Conservation (phyloP, 495 filamentous ascomycete genomes). For the Penicillium manginii region DNA sequence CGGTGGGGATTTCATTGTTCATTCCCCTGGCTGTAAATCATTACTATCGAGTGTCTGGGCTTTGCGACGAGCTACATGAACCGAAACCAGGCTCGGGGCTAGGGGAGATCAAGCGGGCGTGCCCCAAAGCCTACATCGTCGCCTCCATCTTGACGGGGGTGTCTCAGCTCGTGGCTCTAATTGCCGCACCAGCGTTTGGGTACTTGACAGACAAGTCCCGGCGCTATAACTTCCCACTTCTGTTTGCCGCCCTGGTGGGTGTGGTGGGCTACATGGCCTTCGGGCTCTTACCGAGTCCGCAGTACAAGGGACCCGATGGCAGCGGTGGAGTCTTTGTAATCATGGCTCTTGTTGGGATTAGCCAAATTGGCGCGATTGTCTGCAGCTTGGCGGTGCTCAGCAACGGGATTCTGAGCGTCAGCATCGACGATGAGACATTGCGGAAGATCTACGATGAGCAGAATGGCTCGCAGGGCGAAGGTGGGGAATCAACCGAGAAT, state of each 20-base stretch:
- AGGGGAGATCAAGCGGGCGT: slow-evolving; percentile 75
- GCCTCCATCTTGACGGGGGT: slow-evolving; percentile 83
- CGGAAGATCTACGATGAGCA: slow-evolving; percentile 35
- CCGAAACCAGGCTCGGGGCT: slow-evolving; percentile 52
- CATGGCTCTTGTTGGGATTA: slow-evolving; percentile 78
- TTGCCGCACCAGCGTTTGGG: slow-evolving; percentile 86
- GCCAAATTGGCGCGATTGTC: slow-evolving; percentile 94
- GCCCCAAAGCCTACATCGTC: slow-evolving; percentile 80
- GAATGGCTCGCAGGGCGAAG: slow-evolving; percentile 13
- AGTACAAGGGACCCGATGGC: slow-evolving; percentile 61
- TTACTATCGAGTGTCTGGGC: slow-evolving; percentile 81
- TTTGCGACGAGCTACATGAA: slow-evolving; percentile 66
- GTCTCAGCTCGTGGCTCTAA: slow-evolving; percentile 81
- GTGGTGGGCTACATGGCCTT: slow-evolving; percentile 77
- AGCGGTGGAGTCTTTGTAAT: slow-evolving; percentile 71
- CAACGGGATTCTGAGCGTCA: slow-evolving; percentile 65
- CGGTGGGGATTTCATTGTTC: slow-evolving; percentile 92
- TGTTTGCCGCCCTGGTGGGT: slow-evolving; percentile 70
- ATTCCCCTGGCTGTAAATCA: slow-evolving; percentile 89
- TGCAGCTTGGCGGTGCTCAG: slow-evolving; percentile 86
- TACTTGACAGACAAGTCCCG: slow-evolving; percentile 68
- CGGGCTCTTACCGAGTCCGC: slow-evolving; percentile 69
- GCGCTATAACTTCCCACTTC: slow-evolving; percentile 71
- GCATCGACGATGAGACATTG: slow-evolving; percentile 40
- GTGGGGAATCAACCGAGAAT: slow-evolving; percentile 32